Evolutionary conservation across 768 basidiomycete species (phyloP).

Genomic region (Leccinum ochraceum): DNA sequence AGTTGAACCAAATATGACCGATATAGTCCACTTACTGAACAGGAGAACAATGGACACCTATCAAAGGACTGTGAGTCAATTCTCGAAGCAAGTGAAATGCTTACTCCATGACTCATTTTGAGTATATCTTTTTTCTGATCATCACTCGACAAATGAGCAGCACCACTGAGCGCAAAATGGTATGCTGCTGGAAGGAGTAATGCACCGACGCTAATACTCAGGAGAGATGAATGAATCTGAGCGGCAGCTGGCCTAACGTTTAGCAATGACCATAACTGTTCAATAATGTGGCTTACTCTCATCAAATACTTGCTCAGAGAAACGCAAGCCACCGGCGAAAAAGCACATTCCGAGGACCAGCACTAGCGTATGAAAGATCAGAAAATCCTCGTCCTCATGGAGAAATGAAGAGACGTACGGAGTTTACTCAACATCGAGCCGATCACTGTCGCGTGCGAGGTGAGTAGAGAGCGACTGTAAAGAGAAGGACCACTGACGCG

Average conservation of each 20-base stretch:
- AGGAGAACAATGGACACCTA: slow-evolving; percentile 55
- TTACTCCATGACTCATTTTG: slow-evolving; percentile 52
- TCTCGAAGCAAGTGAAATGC: slow-evolving; percentile 19
- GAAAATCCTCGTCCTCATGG: background rate
- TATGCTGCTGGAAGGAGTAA: slow-evolving; percentile 80
- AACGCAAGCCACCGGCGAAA: slow-evolving; percentile 79
- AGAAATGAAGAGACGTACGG: slow-evolving; percentile 36
- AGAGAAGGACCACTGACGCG: slow-evolving; percentile 46
- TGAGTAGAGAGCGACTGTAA: slow-evolving; percentile 4
- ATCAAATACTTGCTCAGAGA: slow-evolving; percentile 79
- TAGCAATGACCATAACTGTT: slow-evolving; percentile 1
- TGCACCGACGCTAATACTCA: slow-evolving; percentile 79
- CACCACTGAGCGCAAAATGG: slow-evolving; percentile 50
- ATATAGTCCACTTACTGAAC: slow-evolving; percentile 41
- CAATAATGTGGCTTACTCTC: slow-evolving; percentile 48
- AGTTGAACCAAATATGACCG: background rate
- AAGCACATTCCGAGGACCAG: slow-evolving; percentile 90
- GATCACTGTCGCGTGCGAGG: slow-evolving; percentile 51
- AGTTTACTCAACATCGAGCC: slow-evolving; percentile 84
- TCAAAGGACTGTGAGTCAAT: slow-evolving; percentile 5
- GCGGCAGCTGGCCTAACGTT: slow-evolving; percentile 44
- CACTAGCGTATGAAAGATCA: slow-evolving; percentile 41
- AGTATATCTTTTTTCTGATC: slow-evolving; percentile 45
- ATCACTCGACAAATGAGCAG: slow-evolving; percentile 15
- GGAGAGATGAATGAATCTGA: slow-evolving; percentile 72